Conservation (phyloP, 768 basidiomycete genomes). For the Boletus eberwhitei region DNA sequence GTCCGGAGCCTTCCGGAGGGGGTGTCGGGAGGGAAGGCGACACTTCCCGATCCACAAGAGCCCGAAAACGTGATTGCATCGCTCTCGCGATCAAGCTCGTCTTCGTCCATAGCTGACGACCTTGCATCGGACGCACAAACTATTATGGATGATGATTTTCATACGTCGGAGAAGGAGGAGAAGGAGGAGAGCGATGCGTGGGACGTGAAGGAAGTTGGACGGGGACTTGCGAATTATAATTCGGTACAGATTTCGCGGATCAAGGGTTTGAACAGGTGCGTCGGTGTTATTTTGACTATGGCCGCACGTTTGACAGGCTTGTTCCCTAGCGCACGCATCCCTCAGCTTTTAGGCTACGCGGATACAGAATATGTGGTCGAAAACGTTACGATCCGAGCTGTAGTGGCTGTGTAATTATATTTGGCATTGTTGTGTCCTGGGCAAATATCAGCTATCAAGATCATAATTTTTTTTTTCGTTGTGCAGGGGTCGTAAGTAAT, state of each 20-base stretch:
- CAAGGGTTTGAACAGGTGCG: conserved; percentile 88
- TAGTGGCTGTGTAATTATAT: conserved; percentile 50
- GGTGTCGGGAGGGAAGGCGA: conserved; percentile 21
- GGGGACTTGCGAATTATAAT: conserved; percentile 95
- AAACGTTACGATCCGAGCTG: conserved; percentile 73
- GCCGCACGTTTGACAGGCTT: conserved; percentile 4
- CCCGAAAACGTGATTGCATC: conserved; percentile 27
- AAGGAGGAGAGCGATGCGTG: conserved; percentile 48
- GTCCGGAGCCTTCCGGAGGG: conserved; percentile 42
- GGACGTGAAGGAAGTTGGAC: conserved; percentile 86
- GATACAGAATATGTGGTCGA: conserved; percentile 98
- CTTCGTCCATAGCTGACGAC: conserved; percentile 31
- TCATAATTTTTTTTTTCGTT: conserved; percentile 7
- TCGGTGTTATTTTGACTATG: neutral
- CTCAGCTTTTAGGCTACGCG: conserved; percentile 82
- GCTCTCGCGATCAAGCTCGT: conserved; percentile 39
- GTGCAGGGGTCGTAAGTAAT: conserved; percentile 5
- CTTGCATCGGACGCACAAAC: conserved; percentile 21
- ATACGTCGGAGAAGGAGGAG: conserved; percentile 25
- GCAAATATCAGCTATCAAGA: conserved; percentile 8
- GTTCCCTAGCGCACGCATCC: conserved; percentile 65
- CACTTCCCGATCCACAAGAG: conserved; percentile 19
- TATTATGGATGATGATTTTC: conserved; percentile 32
- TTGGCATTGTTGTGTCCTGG: conserved; percentile 20
- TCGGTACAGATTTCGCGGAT: conserved; percentile 86